Evolutionary conservation across 208 protist species (phyloP).

Genomic region (Acanthamoeba triangularis): DNA sequence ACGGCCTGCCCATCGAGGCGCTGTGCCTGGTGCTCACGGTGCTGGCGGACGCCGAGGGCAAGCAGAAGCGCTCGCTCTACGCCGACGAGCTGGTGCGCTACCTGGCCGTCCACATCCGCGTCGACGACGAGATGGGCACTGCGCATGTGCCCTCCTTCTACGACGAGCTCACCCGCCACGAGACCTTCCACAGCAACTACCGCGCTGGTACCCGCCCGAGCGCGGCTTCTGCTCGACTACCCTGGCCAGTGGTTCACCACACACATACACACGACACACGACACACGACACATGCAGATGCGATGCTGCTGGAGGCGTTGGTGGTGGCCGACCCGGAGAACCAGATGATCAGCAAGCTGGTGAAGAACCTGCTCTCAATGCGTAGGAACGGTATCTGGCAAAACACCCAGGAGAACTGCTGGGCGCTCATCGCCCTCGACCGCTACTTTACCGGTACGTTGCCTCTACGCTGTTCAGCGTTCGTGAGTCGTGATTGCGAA

Average conservation of each 20-base stretch:
- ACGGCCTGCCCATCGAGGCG: conserved; percentile 64
- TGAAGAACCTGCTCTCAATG: conserved; percentile 54
- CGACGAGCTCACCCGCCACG: conserved; percentile 64
- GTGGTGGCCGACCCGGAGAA: conserved; percentile 66
- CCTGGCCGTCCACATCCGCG: conserved; percentile 39
- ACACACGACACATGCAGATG: background rate
- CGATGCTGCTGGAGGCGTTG: conserved; percentile 58
- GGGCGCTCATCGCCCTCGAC: conserved; percentile 66
- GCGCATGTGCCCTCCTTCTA: conserved; percentile 70
- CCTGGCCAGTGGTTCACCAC: background rate
- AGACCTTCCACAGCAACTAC: conserved; percentile 70
- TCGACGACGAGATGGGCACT: conserved; percentile 29
- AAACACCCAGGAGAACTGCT: conserved; percentile 75
- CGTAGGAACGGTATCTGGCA: conserved; percentile 57
- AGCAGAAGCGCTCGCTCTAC: conserved; percentile 25
- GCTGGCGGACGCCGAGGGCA: conserved; percentile 10
- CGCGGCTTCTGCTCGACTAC: background rate
- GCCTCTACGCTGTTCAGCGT: too few species aligned
- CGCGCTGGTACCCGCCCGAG: conserved; percentile 2
- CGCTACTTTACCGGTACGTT: conserved; percentile 71
- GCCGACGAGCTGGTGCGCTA: conserved; percentile 67
- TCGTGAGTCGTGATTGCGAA: too few species aligned
- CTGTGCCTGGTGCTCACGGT: conserved; percentile 43
- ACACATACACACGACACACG: background rate
- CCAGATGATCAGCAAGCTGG: conserved; percentile 24